Conservation (phyloP, 306 rosid genomes). For the Arachis stenosperma region DNA sequence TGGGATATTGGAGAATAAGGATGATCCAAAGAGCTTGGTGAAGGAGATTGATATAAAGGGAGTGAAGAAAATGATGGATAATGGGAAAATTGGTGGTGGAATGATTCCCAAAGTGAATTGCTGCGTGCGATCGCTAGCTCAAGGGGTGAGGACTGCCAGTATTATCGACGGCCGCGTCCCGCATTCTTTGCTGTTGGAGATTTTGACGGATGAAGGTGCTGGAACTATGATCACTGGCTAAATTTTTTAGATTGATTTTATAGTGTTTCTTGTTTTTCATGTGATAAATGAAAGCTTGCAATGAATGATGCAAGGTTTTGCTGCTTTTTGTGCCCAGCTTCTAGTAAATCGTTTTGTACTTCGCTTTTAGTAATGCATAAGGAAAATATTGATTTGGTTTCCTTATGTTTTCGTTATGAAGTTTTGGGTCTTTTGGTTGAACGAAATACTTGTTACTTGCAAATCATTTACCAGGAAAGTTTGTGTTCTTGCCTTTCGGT, state of each 20-base stretch:
- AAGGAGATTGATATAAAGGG: conserved; percentile 74
- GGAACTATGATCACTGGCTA: conserved; percentile 90
- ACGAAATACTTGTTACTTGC: neutral
- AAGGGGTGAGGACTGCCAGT: conserved; percentile 85
- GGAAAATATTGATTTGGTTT: neutral
- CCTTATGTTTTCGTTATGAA: neutral
- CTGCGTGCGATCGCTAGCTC: conserved; percentile 77
- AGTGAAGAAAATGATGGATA: conserved; percentile 72
- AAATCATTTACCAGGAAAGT: neutral
- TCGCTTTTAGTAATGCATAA: neutral
- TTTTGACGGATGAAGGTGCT: conserved; percentile 92
- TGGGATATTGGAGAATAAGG: conserved; percentile 67
- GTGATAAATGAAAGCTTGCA: neutral
- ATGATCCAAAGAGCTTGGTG: conserved; percentile 68
- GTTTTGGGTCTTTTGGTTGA: neutral
- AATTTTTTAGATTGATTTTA: neutral
- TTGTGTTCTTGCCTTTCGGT: no score
- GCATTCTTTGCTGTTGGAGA: conserved; percentile 80
- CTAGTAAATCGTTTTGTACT: neutral
- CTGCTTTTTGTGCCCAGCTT: neutral
- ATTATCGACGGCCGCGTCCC: conserved; percentile 83
- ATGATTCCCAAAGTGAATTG: conserved; percentile 96
- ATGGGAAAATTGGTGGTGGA: conserved; percentile 78
- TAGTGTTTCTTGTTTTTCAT: neutral
- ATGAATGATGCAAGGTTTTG: neutral